Conservation (phyloP, 2,329 filamentous ascomycete species). For the Verticillium longisporum region DNA sequence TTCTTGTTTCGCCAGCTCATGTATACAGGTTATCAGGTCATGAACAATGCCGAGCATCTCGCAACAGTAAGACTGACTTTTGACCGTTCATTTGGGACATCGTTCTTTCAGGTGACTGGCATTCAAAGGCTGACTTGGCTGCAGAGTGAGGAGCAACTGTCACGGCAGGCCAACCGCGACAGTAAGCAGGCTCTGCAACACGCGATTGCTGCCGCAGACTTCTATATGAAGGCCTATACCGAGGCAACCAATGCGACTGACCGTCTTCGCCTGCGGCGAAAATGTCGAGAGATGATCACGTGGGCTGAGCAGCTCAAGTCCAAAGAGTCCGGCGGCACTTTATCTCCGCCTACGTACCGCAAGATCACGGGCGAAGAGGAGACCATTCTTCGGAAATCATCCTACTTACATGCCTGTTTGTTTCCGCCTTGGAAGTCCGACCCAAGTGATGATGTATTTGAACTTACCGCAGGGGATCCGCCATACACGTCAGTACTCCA, state of each 20-base stretch:
- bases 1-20: neutral
- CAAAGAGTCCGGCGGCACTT: constrained; percentile 3
- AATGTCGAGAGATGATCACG: constrained; percentile 63
- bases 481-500: constrained; percentile 54
- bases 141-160: neutral
- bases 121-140: neutral
- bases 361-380: constrained; percentile 64
- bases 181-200: constrained; percentile 42
- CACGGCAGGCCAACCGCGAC: neutral
- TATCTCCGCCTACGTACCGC: constrained; percentile 24
- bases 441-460: constrained; percentile 57
- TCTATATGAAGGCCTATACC: constrained; percentile 70
- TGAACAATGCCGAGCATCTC: neutral
- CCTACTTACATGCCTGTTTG: constrained; percentile 71
- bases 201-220: constrained; percentile 70
- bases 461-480: constrained; percentile 35
- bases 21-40: neutral
- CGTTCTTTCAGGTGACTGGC: neutral
- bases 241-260: constrained; percentile 56
- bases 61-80: neutral
- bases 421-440: constrained; percentile 79
- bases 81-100: neutral
- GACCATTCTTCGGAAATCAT: constrained; percentile 68
- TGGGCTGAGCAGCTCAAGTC: constrained; percentile 71
- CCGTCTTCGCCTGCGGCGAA: constrained; percentile 57